Conservation (phyloP, 768 basidiomycete species). For the Boletales sp. region DNA sequence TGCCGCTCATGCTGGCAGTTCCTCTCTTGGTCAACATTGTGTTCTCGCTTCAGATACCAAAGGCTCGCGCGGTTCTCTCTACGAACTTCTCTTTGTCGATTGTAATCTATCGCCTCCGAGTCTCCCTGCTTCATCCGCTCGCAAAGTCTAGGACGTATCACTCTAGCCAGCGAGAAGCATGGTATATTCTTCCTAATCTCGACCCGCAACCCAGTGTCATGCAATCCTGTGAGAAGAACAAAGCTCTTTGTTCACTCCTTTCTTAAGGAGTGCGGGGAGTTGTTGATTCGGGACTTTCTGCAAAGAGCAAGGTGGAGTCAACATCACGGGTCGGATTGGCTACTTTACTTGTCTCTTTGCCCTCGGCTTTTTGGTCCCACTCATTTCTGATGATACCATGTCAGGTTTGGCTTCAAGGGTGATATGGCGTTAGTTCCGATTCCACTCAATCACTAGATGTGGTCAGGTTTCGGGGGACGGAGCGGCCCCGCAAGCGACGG, state of each 20-base stretch:
- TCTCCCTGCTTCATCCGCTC: constrained; percentile 38
- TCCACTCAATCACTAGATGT: too few species aligned
- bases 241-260: too few species aligned
- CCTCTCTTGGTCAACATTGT: constrained; percentile 12
- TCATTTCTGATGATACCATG: neutral
- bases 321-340: constrained; percentile 19
- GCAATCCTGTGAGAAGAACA: too few species aligned
- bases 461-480: constrained; percentile 35
- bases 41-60: constrained; percentile 4
- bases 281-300: too few species aligned
- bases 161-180: too few species aligned
- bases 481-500: constrained; percentile 37
- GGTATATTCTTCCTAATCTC: too few species aligned
- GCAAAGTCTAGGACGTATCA: too few species aligned
- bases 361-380: neutral
- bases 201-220: too few species aligned
- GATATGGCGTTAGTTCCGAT: too few species aligned
- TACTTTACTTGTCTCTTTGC: constrained; percentile 16
- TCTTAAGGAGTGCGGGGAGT: too few species aligned
- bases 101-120: constrained; percentile 25
- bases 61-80: constrained; percentile 17
- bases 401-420: too few species aligned
- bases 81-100: constrained; percentile 25
- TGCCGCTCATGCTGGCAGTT: constrained; percentile 8
- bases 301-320: constrained; percentile 9